Percentiles rank a stretch among this genome's conserved stretches.
These are phyloP conservation scores for Yamadazyma dushanensis DNA, from an alignment of 1,139 yeast genomes.

Conservation along the genomic window DNA sequence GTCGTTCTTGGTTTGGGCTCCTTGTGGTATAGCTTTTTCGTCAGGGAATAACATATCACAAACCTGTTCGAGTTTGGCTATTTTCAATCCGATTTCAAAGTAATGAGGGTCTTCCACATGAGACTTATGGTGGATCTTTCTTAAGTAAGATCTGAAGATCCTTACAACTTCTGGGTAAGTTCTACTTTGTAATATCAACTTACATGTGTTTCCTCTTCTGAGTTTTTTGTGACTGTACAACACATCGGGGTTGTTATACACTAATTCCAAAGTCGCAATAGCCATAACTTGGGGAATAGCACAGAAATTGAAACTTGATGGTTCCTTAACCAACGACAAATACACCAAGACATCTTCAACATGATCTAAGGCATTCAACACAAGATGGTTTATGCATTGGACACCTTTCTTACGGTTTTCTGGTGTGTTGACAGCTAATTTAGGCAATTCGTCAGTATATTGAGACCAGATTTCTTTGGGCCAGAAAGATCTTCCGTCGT, in stretches of 20 bases:
- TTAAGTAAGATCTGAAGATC: slow-evolving; percentile 72
- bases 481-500: slow-evolving; percentile 94
- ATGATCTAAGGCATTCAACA: slow-evolving; percentile 75
- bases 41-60: slow-evolving; percentile 74
- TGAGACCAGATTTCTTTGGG: slow-evolving; percentile 92
- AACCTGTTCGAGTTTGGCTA: slow-evolving; percentile 86
- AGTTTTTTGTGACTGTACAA: slow-evolving; percentile 78
- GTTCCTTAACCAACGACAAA: slow-evolving; percentile 75
- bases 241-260: slow-evolving; percentile 78
- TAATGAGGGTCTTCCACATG: slow-evolving; percentile 85
- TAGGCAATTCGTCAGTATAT: slow-evolving; percentile 63
- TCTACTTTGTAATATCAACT: slow-evolving; percentile 70
- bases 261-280: slow-evolving; percentile 84
- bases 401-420: slow-evolving; percentile 53
- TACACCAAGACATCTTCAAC: slow-evolving; percentile 77
- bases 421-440: slow-evolving; percentile 46
- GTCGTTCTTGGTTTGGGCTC: slow-evolving; percentile 27
- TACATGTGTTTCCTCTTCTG: slow-evolving; percentile 87
- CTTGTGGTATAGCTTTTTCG: slow-evolving; percentile 29
- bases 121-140: slow-evolving; percentile 75
- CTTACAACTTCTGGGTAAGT: slow-evolving; percentile 74
- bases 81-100: slow-evolving; percentile 75
- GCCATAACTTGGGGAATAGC: slow-evolving; percentile 99
- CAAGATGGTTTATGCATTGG: slow-evolving; percentile 78
- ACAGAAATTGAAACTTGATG: slow-evolving; percentile 84